These are phyloP conservation scores for Murraya koenigii DNA, from an alignment of 345 rosid genomes.

Conservation along the genomic window DNA sequence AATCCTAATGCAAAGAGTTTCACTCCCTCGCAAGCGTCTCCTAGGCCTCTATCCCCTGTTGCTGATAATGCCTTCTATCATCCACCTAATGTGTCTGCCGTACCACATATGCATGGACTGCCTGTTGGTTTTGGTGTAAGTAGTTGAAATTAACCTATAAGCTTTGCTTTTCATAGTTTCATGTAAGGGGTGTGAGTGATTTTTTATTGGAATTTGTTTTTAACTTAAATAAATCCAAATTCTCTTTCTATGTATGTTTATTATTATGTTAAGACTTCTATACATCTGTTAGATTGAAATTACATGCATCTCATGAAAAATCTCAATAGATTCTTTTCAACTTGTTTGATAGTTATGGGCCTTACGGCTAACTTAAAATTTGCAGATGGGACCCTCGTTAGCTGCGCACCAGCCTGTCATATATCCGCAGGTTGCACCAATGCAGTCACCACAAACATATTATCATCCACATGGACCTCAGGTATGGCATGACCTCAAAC, in stretches of 20 bases:
- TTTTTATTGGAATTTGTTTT: not conserved
- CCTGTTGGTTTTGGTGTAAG: constrained; percentile 75
- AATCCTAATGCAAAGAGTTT: constrained; percentile 96
- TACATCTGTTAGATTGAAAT: not conserved
- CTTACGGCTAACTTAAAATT: constrained; percentile 13
- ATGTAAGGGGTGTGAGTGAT: not conserved
- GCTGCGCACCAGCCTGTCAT: constrained; percentile 71
- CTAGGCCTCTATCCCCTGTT: constrained; percentile 60
- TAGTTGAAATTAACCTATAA: constrained; percentile 1
- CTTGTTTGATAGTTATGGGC: not conserved
- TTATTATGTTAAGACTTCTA: not conserved
- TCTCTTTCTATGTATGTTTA: not conserved
- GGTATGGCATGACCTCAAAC: constrained; percentile 32
- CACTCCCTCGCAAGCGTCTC: constrained; percentile 50
- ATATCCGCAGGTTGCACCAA: constrained; percentile 50
- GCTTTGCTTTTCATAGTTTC: not conserved
- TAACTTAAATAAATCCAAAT: not conserved
- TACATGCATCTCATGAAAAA: not conserved
- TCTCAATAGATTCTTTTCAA: not conserved
- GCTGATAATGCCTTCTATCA: constrained; percentile 68
- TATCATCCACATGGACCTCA: constrained; percentile 74
- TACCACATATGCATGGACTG: constrained; percentile 70
- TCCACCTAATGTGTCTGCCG: constrained; percentile 42
- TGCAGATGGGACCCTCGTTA: constrained; percentile 63
- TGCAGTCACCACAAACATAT: constrained; percentile 62